Conservation (phyloP, 768 basidiomycete genomes). For the Amanita subjunquillea region DNA sequence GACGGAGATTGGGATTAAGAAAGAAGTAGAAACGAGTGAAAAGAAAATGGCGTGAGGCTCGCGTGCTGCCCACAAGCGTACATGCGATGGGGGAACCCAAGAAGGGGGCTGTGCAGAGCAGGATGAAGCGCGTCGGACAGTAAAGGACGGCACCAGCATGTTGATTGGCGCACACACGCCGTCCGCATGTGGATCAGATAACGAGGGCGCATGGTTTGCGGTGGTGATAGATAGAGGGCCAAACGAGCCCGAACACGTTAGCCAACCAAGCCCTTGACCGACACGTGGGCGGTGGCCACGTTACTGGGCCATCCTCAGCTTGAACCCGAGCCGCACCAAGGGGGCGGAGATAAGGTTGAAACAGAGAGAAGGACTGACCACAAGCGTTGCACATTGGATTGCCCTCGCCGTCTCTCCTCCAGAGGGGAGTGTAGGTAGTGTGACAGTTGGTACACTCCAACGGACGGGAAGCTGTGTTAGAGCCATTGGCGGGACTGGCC, state of each 20-base stretch:
- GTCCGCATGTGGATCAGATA: constrained; percentile 3
- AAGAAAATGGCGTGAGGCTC: background rate
- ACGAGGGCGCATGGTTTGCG: constrained; percentile 1
- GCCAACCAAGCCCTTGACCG: background rate
- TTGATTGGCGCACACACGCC: constrained; percentile 1
- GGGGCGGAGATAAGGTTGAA: constrained; percentile 7
- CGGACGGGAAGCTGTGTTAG: constrained; percentile 22
- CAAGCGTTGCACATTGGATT: constrained; percentile 86
- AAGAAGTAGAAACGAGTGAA: constrained; percentile 2
- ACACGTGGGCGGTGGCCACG: constrained; percentile 3
- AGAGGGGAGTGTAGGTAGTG: constrained; percentile 70
- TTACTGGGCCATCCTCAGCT: background rate
- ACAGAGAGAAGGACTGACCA: constrained; percentile 48
- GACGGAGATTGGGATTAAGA: constrained; percentile 9
- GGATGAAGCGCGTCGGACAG: constrained; percentile 1
- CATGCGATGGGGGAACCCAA: background rate
- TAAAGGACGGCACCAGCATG: background rate
- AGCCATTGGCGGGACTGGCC: constrained; percentile 13
- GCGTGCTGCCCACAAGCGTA: background rate
- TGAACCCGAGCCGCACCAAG: background rate
- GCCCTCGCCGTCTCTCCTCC: constrained; percentile 75
- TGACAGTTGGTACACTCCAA: constrained; percentile 66
- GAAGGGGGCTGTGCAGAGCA: background rate
- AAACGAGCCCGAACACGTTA: constrained; percentile 1
- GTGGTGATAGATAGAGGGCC: background rate